phyloP scores from a whole-genome alignment of 1,139 yeast species.

The Blastobotrys arbuscula region DNA sequence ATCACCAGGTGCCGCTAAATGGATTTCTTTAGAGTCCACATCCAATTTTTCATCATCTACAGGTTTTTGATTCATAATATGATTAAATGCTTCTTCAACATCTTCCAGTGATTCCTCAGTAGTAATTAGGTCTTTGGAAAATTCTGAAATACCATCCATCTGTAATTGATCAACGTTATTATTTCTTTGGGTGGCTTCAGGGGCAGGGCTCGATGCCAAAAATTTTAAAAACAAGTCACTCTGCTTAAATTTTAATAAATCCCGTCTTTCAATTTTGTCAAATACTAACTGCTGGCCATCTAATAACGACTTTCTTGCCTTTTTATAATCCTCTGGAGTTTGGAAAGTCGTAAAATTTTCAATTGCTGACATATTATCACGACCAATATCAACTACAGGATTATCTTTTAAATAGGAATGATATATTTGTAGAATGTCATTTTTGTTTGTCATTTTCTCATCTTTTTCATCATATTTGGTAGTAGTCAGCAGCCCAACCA shows the following conservation, averaged over 20 bases:
- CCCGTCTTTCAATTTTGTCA: constrained; percentile 44
- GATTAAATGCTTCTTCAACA: constrained; percentile 64
- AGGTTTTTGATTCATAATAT: constrained; percentile 41
- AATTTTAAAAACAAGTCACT: constrained; percentile 46
- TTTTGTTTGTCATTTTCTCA: constrained; percentile 17
- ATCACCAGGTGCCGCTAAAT: constrained; percentile 64
- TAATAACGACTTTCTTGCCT: constrained; percentile 54
- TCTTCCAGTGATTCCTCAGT: constrained; percentile 36
- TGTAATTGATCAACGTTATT: constrained; percentile 25
- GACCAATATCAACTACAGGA: constrained; percentile 20
- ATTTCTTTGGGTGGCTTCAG: constrained; percentile 2
- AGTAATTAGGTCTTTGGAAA: constrained; percentile 1
- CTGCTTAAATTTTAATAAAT: constrained; percentile 52
- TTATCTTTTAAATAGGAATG: constrained; percentile 37
- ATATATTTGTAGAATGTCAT: constrained; percentile 41
- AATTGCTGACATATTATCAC: constrained; percentile 23
- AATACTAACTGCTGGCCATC: constrained; percentile 50
- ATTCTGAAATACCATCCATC: constrained; percentile 20
- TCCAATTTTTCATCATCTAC: constrained; percentile 11
- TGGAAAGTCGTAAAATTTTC: constrained; percentile 24
- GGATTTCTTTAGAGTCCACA: constrained; percentile 16
- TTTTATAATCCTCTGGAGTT: constrained; percentile 16
- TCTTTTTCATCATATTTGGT: neutral
- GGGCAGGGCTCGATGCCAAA: constrained; percentile 38
- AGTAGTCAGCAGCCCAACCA: constrained; percentile 23